Evolutionary conservation across 164 flowering plant species (phyloP), one percentile per base, ranked within the genome.

Genomic region (Saururus chinensis): DNA sequence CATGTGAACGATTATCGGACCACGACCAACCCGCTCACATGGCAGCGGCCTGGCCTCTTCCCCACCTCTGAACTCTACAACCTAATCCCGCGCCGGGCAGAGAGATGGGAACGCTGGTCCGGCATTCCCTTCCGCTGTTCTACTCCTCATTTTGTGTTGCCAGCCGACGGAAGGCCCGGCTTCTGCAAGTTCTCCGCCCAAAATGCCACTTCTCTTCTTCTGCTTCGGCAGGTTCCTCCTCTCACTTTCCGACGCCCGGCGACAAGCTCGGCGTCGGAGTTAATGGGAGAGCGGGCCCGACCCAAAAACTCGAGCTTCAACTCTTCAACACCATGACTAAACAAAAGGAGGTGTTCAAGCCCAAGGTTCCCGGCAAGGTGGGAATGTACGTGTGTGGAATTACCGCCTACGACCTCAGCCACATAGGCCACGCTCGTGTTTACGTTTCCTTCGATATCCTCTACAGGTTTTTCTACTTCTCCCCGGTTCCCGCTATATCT

Each of bases 391-490:
- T 90, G 35, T 87, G 97, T 40, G 95, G 95, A 23, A 77, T 90
- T 63, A 84, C 95, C 2, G 77, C 88, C 6, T 88, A 88, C 64
- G 95, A 84, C 57, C 68, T 77, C 72, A 86, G 95, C 76, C 95
- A 90, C 62, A 81, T 86, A 57, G 93, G 97, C 66, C 97, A 88
- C 37, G 97, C 95, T 41, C 86, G 95, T 4, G 95, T 88, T 40
- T 86, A 91, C 48, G 91, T 90, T 24, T 74, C 79, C 45, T 90
- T 90, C 42, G 97, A 90, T 55, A 73, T 88, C 56, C 86, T 90
- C 59, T 83, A 73, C 77, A 81, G 92, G 92, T 85, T 24, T 40
- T 24, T 40, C 19, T 11, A n/a, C 22, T 42, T 37, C 49, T 30
- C 37, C 37, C 37, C 37, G 37, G 2, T 30, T 30, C 16, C 61